Evolutionary conservation across 352 stramenopile genomes (phyloP), one percentile per base, ranked within the genome.

Genomic region (Phytopythium boreale): DNA sequence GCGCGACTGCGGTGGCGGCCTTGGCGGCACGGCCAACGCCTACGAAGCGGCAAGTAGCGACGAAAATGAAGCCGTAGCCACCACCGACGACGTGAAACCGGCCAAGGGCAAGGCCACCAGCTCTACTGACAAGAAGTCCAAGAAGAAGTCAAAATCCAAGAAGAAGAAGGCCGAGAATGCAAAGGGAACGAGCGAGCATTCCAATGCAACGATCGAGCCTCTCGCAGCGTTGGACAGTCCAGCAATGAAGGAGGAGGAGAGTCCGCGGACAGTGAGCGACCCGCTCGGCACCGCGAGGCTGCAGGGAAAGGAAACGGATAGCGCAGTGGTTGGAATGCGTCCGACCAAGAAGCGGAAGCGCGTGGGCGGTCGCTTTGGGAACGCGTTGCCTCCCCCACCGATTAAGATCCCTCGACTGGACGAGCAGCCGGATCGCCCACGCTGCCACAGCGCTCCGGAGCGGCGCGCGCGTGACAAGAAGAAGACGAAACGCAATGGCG

Each of bases 381-480:
- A 71, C 27, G 59, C 63, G 4, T 56, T 72, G 24, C 71, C 75
- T 15, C 79, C 82, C 17, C 82, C 82, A 10, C 74, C 82, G 15
- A 91, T 91, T 59, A 87, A 85, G 65, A 91, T 91, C 58, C 80
- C 80, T 2, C 68, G 82, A 27, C 74, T 74, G 20, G 74, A 84
- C 17, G 74, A 81, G 47, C 39, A 72, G 27, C 70, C 73, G 24
- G 73, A 49, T 15, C 72, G 74, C 10, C 53, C 70, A 43, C 72
- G 74, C 14, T 78, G 77, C 58, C 75, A 85, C 57, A 85, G 77
- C 46, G 77, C 80, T 0, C 77, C 77, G 2, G 77, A 80, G 41
- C 66, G 74, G 44, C 65, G 70, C 17, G 22, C 73, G 58, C 68
- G 27, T 12, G 55, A 60, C 55, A 49, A 37, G 36, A 60, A 60